phyloP scores from a whole-genome alignment of 1,139 yeast species.

The Pichiaceae sp. region DNA sequence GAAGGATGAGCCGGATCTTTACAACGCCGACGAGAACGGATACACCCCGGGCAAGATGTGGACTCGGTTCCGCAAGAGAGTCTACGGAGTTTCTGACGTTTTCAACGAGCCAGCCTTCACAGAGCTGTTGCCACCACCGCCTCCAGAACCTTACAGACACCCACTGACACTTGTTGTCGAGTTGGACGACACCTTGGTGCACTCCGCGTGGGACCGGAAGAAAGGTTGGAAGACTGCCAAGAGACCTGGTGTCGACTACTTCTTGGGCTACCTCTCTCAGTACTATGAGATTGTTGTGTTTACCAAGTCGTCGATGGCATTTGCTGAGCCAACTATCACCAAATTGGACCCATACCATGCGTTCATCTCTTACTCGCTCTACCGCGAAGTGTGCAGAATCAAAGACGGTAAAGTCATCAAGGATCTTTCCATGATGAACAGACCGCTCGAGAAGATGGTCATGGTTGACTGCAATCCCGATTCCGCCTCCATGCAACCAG shows the following conservation, averaged over 20 bases:
- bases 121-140: slow-evolving; percentile 84
- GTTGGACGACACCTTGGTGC: slow-evolving; percentile 83
- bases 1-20: slow-evolving; percentile 51
- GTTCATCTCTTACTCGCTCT: slow-evolving; percentile 76
- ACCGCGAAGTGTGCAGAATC: slow-evolving; percentile 86
- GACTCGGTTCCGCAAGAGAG: slow-evolving; percentile 62
- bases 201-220: slow-evolving; percentile 86
- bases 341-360: slow-evolving; percentile 93
- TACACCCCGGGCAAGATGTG: slow-evolving; percentile 59
- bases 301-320: slow-evolving; percentile 77
- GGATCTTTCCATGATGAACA: slow-evolving; percentile 82
- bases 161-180: slow-evolving; percentile 86
- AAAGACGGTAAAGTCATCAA: slow-evolving; percentile 81
- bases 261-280: slow-evolving; percentile 87
- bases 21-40: slow-evolving; percentile 54
- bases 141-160: slow-evolving; percentile 88
- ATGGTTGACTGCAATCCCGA: slow-evolving; percentile 73
- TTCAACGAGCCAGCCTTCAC: slow-evolving; percentile 94
- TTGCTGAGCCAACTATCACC: slow-evolving; percentile 75
- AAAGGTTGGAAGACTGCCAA: slow-evolving; percentile 98
- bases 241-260: slow-evolving; percentile 97
- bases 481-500: slow-evolving; percentile 77
- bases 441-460: slow-evolving; percentile 78
- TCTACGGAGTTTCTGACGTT: slow-evolving; percentile 67
- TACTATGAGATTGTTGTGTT: slow-evolving; percentile 93